Percentiles rank a stretch among this genome's conserved stretches.
These are phyloP conservation scores for Plasmodium blacklocki DNA, from an alignment of 169 alveolate genomes.

Conservation along the genomic window DNA sequence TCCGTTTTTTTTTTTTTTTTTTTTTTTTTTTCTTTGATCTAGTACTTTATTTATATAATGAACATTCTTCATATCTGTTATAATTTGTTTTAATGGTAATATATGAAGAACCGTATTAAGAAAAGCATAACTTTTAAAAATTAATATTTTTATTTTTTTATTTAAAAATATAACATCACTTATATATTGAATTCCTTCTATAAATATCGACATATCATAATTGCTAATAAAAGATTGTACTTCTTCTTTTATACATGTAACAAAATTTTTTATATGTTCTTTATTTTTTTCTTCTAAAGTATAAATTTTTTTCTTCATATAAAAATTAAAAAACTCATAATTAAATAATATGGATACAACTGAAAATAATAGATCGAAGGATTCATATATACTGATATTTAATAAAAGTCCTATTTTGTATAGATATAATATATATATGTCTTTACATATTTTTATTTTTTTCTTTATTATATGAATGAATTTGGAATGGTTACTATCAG, in stretches of 20 bases:
- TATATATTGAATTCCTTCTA: slow-evolving; percentile 34
- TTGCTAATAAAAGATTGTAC: slow-evolving; percentile 2
- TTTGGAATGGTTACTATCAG: background rate
- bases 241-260: slow-evolving; percentile 26
- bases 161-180: slow-evolving; percentile 29
- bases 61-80: slow-evolving; percentile 37
- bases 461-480: background rate
- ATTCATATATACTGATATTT: slow-evolving; percentile 52
- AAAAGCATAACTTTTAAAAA: slow-evolving; percentile 47
- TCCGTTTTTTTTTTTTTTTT: too few relatives aligned
- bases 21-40: slow-evolving; percentile 8
- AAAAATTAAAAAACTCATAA: slow-evolving; percentile 36
- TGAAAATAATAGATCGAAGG: slow-evolving; percentile 40
- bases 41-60: background rate
- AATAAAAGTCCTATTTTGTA: slow-evolving; percentile 33
- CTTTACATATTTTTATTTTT: slow-evolving; percentile 38
- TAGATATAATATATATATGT: slow-evolving; percentile 31
- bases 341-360: slow-evolving; percentile 12
- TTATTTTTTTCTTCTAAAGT: slow-evolving; percentile 15
- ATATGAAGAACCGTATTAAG: slow-evolving; percentile 41
- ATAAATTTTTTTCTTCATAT: slow-evolving; percentile 24
- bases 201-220: slow-evolving; percentile 28
- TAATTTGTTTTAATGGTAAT: slow-evolving; percentile 3
- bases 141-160: slow-evolving; percentile 19
- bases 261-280: slow-evolving; percentile 1